A percentile compares a stretch with the other conserved stretches of the same genome.
Conservation (phyloP, 1,284 basidiomycete species). For the Rhodotorula sp. region DNA sequence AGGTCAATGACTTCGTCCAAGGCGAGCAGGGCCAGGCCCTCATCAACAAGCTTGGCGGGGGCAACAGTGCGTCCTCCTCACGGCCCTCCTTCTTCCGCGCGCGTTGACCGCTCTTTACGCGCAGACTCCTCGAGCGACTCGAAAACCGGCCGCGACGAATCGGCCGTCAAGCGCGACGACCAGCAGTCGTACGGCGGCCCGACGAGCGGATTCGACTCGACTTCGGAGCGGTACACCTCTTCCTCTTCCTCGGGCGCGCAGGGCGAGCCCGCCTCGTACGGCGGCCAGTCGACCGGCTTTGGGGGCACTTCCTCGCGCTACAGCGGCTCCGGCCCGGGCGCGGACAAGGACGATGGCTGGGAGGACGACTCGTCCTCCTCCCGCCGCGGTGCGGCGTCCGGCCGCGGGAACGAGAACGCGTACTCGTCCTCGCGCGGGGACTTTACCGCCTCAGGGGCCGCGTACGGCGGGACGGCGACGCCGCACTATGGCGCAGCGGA, state of each 20-base stretch:
- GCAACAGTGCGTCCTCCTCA: background rate
- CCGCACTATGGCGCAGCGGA: background rate
- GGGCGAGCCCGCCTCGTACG: too few relatives aligned
- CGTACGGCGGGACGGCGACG: background rate
- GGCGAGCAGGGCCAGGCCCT: background rate
- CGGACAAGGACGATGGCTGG: background rate
- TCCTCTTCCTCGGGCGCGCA: too few relatives aligned
- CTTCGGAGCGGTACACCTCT: background rate
- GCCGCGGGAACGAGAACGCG: background rate
- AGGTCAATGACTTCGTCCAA: background rate
- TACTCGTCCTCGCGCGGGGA: constrained; percentile 2
- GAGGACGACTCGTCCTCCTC: background rate
- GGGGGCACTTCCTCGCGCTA: too few relatives aligned
- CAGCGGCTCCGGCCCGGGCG: too few relatives aligned
- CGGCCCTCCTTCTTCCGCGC: background rate
- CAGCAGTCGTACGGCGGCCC: constrained; percentile 6
- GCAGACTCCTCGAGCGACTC: constrained; percentile 1
- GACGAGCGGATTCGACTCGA: constrained; percentile 2
- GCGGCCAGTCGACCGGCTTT: too few relatives aligned
- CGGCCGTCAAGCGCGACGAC: background rate
- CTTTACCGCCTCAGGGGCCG: background rate
- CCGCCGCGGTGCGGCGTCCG: background rate
- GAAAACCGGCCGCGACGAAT: background rate
- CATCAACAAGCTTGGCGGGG: background rate
- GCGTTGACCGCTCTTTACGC: background rate